Evolutionary conservation across 2,329 filamentous ascomycete species (phyloP), one percentile per base, ranked within the genome.

Genomic region (Pezicula neosporulosa): DNA sequence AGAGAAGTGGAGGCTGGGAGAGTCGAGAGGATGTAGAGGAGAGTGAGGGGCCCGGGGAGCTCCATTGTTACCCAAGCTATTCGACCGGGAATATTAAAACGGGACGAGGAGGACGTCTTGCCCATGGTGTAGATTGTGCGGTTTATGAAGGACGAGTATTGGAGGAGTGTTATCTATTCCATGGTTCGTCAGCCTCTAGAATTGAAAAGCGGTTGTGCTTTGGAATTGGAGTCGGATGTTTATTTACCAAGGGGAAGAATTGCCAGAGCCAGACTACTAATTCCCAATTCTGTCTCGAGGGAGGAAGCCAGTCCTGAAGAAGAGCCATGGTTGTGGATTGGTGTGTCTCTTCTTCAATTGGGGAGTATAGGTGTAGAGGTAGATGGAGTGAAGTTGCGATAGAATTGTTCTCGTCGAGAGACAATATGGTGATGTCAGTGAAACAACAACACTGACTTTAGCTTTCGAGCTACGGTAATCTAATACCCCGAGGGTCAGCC

Each of bases 1-100:
- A 88, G 74, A 21, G 78, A 80, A 48, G 81, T 69, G 60, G 81
- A 70, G 2, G 68, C 61, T 1, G 89, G 84, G 21, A 96, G 76
- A 15, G 80, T 83, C 59, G 72, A 77, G 78, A 96, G 86, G 60
- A 87, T 83, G 72, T 96, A 97, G 50, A 94, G 69, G 52, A 97
- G 72, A 12, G 85, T 87, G 33, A 90, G 63, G 64, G 91, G 86
- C 15, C 90, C 90, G 0, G 89, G 85, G 13, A 81, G 74, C 70
- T 99, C 94, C 90, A 97, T 97, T 2, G 85, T 81, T 50, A 88
- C 78, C 94, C 94, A 99, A 52, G 83, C 91, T 56, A 90, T 74
- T 61, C 89, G 89, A 55, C 94, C 94, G 2, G 92, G 89, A n/a
- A 97, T 70, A 71, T 99, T 99, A 66, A 94, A 75, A 12, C 73